Conservation (phyloP, 1,284 basidiomycete species). For the Takashimella koratensis region DNA sequence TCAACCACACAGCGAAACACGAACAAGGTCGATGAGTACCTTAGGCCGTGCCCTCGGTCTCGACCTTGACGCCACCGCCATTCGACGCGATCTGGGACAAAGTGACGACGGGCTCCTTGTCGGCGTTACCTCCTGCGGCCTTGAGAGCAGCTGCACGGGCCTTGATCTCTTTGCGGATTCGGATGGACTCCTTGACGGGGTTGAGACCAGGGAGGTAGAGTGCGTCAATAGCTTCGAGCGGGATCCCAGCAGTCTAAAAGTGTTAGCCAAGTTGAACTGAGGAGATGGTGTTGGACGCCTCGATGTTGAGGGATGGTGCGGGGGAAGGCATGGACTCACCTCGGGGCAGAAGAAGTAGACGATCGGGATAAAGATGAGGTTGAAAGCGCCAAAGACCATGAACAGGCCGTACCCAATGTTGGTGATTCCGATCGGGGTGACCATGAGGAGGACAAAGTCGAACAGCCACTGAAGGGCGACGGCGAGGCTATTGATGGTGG, state of each 20-base stretch:
- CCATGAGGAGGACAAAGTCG: conserved; percentile 53
- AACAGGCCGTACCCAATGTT: conserved; percentile 55
- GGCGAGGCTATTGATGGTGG: conserved; percentile 15
- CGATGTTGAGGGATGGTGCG: no score
- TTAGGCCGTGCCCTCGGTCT: not conserved
- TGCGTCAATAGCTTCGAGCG: conserved; percentile 18
- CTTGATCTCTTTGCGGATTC: conserved; percentile 1
- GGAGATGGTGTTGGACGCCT: no score
- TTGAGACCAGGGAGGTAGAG: conserved; percentile 16
- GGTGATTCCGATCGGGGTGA: conserved; percentile 54
- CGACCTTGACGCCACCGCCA: not conserved
- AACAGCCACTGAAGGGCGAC: conserved; percentile 17
- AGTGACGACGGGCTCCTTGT: not conserved
- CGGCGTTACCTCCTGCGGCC: not conserved
- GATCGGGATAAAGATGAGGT: conserved; percentile 53
- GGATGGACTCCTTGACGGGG: conserved; percentile 16
- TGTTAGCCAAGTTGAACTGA: not conserved
- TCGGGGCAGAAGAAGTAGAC: conserved; percentile 44
- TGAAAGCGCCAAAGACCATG: conserved; percentile 55
- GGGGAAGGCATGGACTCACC: no score
- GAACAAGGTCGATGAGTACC: no score
- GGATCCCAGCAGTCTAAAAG: conserved; percentile 15
- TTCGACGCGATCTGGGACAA: not conserved
- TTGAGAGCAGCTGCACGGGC: not conserved
- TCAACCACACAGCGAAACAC: no score